These are phyloP conservation scores for Hanseniaspora mollemarum DNA, from an alignment of 805 yeast species.

Conservation along the genomic window DNA sequence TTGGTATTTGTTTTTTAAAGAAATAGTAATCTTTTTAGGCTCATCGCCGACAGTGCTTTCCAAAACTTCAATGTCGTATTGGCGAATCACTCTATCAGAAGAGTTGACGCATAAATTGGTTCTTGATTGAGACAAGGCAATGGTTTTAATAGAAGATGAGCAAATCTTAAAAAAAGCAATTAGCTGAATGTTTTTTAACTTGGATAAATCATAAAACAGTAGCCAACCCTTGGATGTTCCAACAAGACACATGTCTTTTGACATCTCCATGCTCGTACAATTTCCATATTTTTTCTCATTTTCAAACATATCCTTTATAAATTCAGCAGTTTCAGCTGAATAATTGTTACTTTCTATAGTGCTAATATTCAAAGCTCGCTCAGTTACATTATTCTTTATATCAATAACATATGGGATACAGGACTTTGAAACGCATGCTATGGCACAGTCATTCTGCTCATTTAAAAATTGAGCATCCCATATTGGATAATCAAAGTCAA, in stretches of 20 bases:
- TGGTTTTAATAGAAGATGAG: constrained; percentile 57
- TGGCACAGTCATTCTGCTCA: constrained; percentile 35
- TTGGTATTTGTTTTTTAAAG: constrained; percentile 70
- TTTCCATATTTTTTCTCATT: constrained; percentile 18
- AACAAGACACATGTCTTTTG: constrained; percentile 38
- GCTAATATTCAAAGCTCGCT: not conserved
- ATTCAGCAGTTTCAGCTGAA: constrained; percentile 12
- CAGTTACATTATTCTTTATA: constrained; percentile 9
- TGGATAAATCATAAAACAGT: constrained; percentile 34
- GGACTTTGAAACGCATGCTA: constrained; percentile 58
- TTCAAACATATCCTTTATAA: constrained; percentile 15
- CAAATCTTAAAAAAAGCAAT: constrained; percentile 48
- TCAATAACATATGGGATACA: constrained; percentile 33
- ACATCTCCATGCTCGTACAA: not conserved
- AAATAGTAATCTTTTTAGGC: constrained; percentile 36
- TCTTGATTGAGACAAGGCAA: constrained; percentile 48
- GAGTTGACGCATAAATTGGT: constrained; percentile 58
- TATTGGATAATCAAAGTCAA: constrained; percentile 55
- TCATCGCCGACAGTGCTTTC: constrained; percentile 12
- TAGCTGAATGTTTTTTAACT: constrained; percentile 23
- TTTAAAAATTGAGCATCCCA: constrained; percentile 54
- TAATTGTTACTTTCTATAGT: not conserved
- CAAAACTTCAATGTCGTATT: constrained; percentile 26
- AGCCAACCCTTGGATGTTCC: constrained; percentile 79
- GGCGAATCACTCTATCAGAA: constrained; percentile 67